phyloP scores from a whole-genome alignment of 768 basidiomycete genomes.

The Mycena latifolia region DNA sequence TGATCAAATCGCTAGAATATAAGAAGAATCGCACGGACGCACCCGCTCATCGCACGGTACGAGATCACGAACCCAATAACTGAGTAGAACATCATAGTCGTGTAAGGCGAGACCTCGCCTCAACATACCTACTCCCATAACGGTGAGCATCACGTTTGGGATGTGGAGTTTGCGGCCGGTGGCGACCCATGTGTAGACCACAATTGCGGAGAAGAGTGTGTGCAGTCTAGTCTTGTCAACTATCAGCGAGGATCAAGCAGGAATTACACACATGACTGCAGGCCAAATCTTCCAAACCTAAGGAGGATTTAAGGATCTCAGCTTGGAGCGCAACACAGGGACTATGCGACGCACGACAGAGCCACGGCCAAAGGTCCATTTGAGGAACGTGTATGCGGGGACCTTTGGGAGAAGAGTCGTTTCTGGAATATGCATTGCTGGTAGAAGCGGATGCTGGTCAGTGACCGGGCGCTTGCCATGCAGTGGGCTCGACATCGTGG shows the following conservation, averaged over 20 bases:
- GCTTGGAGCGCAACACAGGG: not conserved
- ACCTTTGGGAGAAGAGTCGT: slow-evolving; percentile 25
- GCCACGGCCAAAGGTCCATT: slow-evolving; percentile 34
- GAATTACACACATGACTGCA: slow-evolving; percentile 55
- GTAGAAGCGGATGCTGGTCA: slow-evolving; percentile 30
- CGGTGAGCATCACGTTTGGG: slow-evolving; percentile 65
- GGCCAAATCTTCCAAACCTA: slow-evolving; percentile 77
- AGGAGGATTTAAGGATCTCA: not conserved
- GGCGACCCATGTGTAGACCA: slow-evolving; percentile 1
- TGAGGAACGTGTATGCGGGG: slow-evolving; percentile 31
- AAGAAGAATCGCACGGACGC: not conserved
- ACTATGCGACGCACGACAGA: slow-evolving; percentile 20
- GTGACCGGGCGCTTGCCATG: slow-evolving; percentile 30
- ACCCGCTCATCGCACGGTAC: slow-evolving; percentile 67
- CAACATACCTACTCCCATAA: slow-evolving; percentile 70
- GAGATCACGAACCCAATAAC: slow-evolving; percentile 76
- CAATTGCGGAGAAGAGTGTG: slow-evolving; percentile 60
- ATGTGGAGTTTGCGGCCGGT: slow-evolving; percentile 15
- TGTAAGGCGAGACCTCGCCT: too few species aligned
- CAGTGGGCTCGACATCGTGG: not conserved
- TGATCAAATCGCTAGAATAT: not conserved
- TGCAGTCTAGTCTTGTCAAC: slow-evolving; percentile 47
- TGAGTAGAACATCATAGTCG: too few species aligned
- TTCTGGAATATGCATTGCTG: slow-evolving; percentile 7
- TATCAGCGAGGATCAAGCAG: too few species aligned